Base-by-base conservation (phyloP, 768 basidiomycete species). In the Kwoniella europaea region DNA sequence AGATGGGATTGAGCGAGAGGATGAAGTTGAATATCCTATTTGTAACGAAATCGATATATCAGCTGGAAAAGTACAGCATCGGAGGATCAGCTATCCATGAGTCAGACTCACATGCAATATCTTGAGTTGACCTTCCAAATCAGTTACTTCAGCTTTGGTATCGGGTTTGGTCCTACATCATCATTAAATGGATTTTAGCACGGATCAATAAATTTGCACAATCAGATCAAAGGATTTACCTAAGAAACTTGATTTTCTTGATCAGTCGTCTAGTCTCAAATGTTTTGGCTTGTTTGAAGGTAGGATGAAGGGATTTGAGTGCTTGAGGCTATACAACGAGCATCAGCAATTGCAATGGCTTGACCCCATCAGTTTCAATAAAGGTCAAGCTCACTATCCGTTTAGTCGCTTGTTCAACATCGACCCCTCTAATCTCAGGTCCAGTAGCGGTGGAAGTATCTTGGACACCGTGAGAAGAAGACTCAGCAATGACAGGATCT, bases 241-340 rank as follows among this genome's bases (percentile, higher is more conserved):
- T 85, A 35, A 90, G 82, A 27, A 86, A 87, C 82, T 91, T 93
- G 35, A 94, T 84, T 82, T 88, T 90, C 86, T 93, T 95, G 68
- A 94, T 87, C n/a, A 91, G 83, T 80, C 90, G 91, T 82, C 90
- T 91, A 0, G 88, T 88, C 84, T 96, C 94, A 71, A 92, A 91
- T 0, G 87, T 84, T 80, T 89, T 92, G 10, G 91, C 90, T 77
- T 91, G 92, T 85, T 93, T 95, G 35, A 90, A 88, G 4, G 90
- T 88, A 75, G 91, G 91, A 73, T 87, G 87, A 10, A 91, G 87
- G 74, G 91, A 90, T 79, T 88, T 91, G 61, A 91, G 79, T 68
- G 88, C 88, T 80, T 92, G 92, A 76, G 91, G 89, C 94, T 96
- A 67, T 54, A 53, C 16, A 24, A 7, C 35, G 20, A 10, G 24